Percentiles rank a stretch among this genome's conserved stretches.
Conservation (phyloP, 208 protist species). For the Crithidia bombi region DNA sequence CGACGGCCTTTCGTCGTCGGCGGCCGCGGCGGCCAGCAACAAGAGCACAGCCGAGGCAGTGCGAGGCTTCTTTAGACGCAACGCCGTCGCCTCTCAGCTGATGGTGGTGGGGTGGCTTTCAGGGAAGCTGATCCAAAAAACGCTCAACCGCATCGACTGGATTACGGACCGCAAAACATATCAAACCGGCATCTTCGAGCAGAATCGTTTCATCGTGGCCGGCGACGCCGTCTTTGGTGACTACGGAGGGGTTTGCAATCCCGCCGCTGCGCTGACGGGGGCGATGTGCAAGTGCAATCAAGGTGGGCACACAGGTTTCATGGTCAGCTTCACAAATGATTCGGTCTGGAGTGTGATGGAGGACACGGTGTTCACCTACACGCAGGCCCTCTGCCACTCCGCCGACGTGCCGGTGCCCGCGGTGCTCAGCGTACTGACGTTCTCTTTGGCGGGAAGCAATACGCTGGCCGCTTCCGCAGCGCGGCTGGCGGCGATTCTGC, state of each 20-base stretch:
- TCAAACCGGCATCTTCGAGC: slow-evolving; percentile 39
- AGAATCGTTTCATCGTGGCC: slow-evolving; percentile 55
- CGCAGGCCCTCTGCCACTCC: slow-evolving; percentile 17
- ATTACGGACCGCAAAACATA: slow-evolving; percentile 26
- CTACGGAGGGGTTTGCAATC: slow-evolving; percentile 45
- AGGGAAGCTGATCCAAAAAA: slow-evolving; percentile 26
- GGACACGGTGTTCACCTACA: slow-evolving; percentile 2
- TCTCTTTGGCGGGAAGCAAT: background rate
- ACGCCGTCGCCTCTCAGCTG: slow-evolving; percentile 18
- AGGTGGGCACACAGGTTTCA: slow-evolving; percentile 2
- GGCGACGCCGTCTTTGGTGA: slow-evolving; percentile 63
- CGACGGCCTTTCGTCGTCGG: background rate
- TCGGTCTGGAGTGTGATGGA: background rate
- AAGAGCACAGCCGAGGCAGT: background rate
- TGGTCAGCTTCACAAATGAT: background rate
- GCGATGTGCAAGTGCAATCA: slow-evolving; percentile 51
- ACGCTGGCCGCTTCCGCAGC: background rate
- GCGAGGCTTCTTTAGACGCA: background rate
- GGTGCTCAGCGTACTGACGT: background rate
- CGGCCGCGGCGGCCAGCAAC: background rate
- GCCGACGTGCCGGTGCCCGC: background rate
- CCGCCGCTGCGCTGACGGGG: slow-evolving; percentile 18
- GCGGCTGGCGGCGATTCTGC: too few species aligned
- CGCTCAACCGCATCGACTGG: slow-evolving; percentile 12
- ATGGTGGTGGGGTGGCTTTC: slow-evolving; percentile 36